A percentile compares a stretch with the other conserved stretches of the same genome.
Conservation (phyloP, 257 asterid species). For the Mentha longifolia region DNA sequence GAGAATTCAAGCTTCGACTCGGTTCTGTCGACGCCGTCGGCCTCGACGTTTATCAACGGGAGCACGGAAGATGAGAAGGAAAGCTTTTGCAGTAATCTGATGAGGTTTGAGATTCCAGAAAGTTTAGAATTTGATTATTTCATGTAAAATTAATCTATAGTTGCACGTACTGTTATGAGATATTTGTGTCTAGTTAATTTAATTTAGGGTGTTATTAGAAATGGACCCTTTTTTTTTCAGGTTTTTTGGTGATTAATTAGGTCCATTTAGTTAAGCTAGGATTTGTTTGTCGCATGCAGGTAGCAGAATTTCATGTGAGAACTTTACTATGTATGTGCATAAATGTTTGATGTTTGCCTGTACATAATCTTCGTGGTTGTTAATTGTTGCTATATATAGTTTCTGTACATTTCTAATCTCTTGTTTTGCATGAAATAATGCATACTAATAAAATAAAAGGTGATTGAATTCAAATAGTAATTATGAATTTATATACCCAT, state of each 20-base stretch:
- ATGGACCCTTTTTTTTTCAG: slow-evolving; percentile 27
- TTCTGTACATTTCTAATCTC: background rate
- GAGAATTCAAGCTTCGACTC: slow-evolving; percentile 47
- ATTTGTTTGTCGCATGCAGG: slow-evolving; percentile 7
- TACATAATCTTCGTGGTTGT: no score
- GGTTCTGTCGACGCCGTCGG: slow-evolving; percentile 44
- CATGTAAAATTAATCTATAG: slow-evolving; percentile 27
- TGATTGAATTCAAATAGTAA: no score
- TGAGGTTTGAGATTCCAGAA: slow-evolving; percentile 53
- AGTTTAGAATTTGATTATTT: slow-evolving; percentile 44
- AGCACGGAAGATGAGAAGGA: slow-evolving; percentile 47
- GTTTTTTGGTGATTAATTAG: slow-evolving; percentile 26
- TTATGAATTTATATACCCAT: no score
- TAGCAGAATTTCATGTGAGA: background rate
- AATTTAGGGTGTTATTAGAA: background rate
- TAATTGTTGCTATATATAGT: no score
- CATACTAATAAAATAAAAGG: no score
- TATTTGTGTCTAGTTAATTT: background rate
- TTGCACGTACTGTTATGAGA: background rate
- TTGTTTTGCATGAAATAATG: background rate
- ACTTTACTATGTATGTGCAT: background rate
- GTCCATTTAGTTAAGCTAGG: slow-evolving; percentile 24
- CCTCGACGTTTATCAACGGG: slow-evolving; percentile 39
- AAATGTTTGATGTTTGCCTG: background rate
- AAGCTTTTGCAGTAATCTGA: slow-evolving; percentile 43